Conservation (phyloP, 2,329 filamentous ascomycete genomes). For the Fusarium avenaceum region DNA sequence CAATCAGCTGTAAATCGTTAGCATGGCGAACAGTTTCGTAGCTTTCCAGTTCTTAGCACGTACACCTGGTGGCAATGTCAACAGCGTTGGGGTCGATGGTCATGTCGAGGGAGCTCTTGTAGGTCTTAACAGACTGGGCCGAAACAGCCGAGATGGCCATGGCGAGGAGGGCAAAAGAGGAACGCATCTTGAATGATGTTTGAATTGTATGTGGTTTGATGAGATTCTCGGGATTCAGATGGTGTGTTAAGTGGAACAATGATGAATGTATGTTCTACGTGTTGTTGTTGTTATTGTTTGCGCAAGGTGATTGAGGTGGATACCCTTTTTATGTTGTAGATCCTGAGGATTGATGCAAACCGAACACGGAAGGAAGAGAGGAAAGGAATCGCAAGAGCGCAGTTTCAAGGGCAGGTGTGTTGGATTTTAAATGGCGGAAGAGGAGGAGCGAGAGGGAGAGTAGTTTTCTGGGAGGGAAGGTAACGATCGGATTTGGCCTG, state of each 20-base stretch:
- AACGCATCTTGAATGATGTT: conserved; percentile 57
- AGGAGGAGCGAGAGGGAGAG: conserved; percentile 23
- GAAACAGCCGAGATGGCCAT: conserved; percentile 61
- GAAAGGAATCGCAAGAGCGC: conserved; percentile 3
- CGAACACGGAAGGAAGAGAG: conserved; percentile 27
- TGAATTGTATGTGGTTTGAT: conserved; percentile 18
- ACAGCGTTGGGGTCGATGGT: conserved; percentile 58
- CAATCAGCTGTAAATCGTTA: conserved; percentile 58
- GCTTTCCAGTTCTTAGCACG: conserved; percentile 37
- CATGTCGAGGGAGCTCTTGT: conserved; percentile 59
- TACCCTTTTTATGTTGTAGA: conserved; percentile 34
- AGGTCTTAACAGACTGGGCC: conserved; percentile 58
- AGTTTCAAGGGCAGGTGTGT: conserved; percentile 38
- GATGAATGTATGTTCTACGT: conserved; percentile 36
- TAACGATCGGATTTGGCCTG: conserved; percentile 44
- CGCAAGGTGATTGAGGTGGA: conserved; percentile 10
- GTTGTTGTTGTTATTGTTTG: conserved; percentile 21
- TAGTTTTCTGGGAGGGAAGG: conserved; percentile 35
- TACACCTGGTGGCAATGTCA: conserved; percentile 56
- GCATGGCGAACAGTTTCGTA: background rate
- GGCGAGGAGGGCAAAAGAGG: conserved; percentile 57
- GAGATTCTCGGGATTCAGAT: conserved; percentile 20
- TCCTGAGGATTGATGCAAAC: conserved; percentile 21
- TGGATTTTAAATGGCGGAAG: conserved; percentile 42
- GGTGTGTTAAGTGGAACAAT: conserved; percentile 41